Evolutionary conservation across 2,329 filamentous ascomycete species (phyloP).

Genomic region (Fusarium decemcellulare): DNA sequence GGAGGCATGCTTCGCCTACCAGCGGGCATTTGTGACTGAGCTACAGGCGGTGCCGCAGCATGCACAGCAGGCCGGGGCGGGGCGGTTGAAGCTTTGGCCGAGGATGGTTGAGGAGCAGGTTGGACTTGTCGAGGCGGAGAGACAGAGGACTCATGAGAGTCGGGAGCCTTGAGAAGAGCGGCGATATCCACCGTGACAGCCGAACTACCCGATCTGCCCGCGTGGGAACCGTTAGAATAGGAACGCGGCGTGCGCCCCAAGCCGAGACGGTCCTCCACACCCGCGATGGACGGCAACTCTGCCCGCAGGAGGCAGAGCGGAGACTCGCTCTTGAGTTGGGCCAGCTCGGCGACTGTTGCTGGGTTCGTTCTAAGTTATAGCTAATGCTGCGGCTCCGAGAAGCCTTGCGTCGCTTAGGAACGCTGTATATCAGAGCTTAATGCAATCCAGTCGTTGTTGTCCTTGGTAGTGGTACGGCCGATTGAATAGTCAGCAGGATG

Average conservation of each 20-base stretch:
- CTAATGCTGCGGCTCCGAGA: slow-evolving; percentile 35
- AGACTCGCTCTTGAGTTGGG: slow-evolving; percentile 59
- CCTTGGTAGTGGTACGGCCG: slow-evolving; percentile 13
- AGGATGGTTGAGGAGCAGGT: slow-evolving; percentile 36
- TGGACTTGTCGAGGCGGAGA: slow-evolving; percentile 55
- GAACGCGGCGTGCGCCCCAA: slow-evolving; percentile 48
- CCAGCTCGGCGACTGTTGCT: slow-evolving; percentile 54
- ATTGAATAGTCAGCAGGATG: slow-evolving; percentile 4
- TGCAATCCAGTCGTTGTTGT: slow-evolving; percentile 7
- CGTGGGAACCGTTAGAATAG: slow-evolving; percentile 47
- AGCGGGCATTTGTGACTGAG: slow-evolving; percentile 50
- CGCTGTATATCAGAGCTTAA: slow-evolving; percentile 29
- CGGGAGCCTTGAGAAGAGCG: slow-evolving; percentile 83
- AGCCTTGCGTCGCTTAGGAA: slow-evolving; percentile 37
- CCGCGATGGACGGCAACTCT: slow-evolving; percentile 53
- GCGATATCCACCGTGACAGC: slow-evolving; percentile 95
- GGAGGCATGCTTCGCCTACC: slow-evolving; percentile 55
- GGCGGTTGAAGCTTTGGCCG: slow-evolving; percentile 40
- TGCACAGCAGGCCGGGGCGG: slow-evolving; percentile 43
- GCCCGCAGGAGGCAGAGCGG: slow-evolving; percentile 59
- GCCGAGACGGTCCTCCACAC: slow-evolving; percentile 47
- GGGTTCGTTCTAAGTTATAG: slow-evolving; percentile 24
- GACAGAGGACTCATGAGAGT: slow-evolving; percentile 78
- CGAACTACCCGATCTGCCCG: slow-evolving; percentile 45
- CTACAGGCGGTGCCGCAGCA: slow-evolving; percentile 48